Conservation (phyloP, 2,329 filamentous ascomycete species). For the Diaporthe sp. region DNA sequence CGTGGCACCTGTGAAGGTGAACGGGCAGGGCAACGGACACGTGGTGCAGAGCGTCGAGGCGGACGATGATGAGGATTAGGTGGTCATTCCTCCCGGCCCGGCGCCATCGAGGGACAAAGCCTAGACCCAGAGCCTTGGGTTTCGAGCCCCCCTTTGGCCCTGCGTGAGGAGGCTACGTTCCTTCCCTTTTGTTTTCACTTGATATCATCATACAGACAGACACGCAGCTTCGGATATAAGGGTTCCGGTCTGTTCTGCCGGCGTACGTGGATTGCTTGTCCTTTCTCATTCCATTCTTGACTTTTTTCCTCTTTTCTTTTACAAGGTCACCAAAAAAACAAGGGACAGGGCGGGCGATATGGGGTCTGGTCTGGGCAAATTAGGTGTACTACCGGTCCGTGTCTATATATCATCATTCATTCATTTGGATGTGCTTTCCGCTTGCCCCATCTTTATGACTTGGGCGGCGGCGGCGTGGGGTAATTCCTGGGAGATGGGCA, state of each 20-base stretch:
- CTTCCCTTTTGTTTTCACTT: conserved; percentile 9
- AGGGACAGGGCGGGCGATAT: conserved; percentile 4
- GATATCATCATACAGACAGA: conserved; percentile 10
- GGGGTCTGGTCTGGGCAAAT: conserved; percentile 18
- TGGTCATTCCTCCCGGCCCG: not conserved
- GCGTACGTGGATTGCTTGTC: conserved; percentile 28
- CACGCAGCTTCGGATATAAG: conserved; percentile 16
- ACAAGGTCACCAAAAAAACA: conserved; percentile 18
- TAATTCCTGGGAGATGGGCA: conserved; percentile 16
- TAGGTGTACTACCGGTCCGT: conserved; percentile 26
- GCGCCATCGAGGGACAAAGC: not conserved
- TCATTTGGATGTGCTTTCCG: conserved; percentile 19
- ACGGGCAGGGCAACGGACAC: conserved; percentile 31
- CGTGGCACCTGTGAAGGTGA: conserved; percentile 24
- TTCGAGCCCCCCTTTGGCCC: not conserved
- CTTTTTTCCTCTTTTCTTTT: not conserved
- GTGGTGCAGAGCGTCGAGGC: conserved; percentile 34
- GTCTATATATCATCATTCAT: conserved; percentile 37
- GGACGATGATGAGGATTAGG: conserved; percentile 28
- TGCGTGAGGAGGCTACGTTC: not conserved
- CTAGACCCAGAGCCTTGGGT: not conserved
- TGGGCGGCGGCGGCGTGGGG: not conserved
- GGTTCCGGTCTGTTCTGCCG: not conserved
- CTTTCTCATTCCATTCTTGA: not conserved
- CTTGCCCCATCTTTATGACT: not conserved